Conservation (phyloP, 306 rosid genomes). For the Trifolium dubium region DNA sequence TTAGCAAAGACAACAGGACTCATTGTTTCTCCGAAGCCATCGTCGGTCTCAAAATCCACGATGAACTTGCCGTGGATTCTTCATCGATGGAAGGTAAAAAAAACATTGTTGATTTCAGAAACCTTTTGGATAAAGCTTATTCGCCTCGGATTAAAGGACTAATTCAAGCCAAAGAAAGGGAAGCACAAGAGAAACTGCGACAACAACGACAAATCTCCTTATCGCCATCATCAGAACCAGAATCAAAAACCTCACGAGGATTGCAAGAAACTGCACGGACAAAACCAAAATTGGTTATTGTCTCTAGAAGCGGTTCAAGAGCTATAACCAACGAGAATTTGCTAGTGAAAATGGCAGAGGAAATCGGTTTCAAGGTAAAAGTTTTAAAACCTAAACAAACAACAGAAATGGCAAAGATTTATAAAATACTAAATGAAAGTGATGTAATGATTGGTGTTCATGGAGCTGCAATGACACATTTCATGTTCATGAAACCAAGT, state of each 20-base stretch:
- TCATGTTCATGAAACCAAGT: constrained; percentile 73
- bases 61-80: constrained; percentile 73
- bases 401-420: constrained; percentile 84
- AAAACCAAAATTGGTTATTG: constrained; percentile 63
- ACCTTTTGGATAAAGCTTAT: constrained; percentile 72
- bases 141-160: constrained; percentile 69
- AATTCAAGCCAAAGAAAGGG: constrained; percentile 58
- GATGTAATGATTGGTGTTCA: constrained; percentile 94
- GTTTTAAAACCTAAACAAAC: constrained; percentile 65
- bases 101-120: constrained; percentile 73
- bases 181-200: constrained; percentile 43
- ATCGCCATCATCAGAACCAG: constrained; percentile 42
- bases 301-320: constrained; percentile 83
- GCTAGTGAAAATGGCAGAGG: constrained; percentile 70
- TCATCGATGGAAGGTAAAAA: constrained; percentile 61
- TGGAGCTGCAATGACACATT: constrained; percentile 99
- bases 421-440: constrained; percentile 67
- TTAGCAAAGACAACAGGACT: constrained; percentile 61
- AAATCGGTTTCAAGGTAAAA: constrained; percentile 66
- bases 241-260: constrained; percentile 36
- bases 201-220: constrained; percentile 34
- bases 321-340: constrained; percentile 70
- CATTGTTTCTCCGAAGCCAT: constrained; percentile 90
- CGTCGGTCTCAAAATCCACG: constrained; percentile 86
- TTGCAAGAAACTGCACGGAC: constrained; percentile 31